Conservation (phyloP, 2,329 filamentous ascomycete genomes). For the Bretziella fagacearum region DNA sequence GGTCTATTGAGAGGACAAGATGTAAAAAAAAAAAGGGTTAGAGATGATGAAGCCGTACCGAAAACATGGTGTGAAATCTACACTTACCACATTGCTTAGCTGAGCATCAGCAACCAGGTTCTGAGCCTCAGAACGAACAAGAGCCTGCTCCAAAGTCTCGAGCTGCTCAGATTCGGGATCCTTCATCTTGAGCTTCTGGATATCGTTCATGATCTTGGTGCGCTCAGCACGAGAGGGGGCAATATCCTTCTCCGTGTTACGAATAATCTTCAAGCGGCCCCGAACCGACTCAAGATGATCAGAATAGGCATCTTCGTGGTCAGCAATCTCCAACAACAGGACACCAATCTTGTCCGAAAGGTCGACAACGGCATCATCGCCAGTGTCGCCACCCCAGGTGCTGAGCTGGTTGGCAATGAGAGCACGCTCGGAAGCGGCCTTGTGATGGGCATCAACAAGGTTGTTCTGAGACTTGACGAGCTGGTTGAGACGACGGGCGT, state of each 20-base stretch:
- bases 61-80: not conserved
- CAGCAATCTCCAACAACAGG: conserved; percentile 76
- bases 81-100: conserved; percentile 73
- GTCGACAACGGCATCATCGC: conserved; percentile 73
- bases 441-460: conserved; percentile 68
- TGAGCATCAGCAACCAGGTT: conserved; percentile 93
- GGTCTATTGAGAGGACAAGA: conserved; percentile 43
- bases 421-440: conserved; percentile 67
- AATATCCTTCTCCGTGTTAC: conserved; percentile 89
- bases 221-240: conserved; percentile 82
- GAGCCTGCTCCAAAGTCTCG: conserved; percentile 81
- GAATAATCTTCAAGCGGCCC: conserved; percentile 68
- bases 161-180: conserved; percentile 73
- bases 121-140: conserved; percentile 89
- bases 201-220: conserved; percentile 79
- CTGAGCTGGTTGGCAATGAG: conserved; percentile 80
- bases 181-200: conserved; percentile 78
- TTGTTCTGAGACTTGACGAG: conserved; percentile 93
- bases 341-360: conserved; percentile 93
- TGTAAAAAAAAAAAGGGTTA: not conserved
- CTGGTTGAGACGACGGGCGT: conserved; percentile 74
- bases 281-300: conserved; percentile 77
- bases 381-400: conserved; percentile 88
- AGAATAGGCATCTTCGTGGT: conserved; percentile 81
- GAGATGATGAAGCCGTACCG: not conserved